Evolutionary conservation across 169 alveolate genomes (phyloP).

Genomic region (Plasmodium yoelii): DNA sequence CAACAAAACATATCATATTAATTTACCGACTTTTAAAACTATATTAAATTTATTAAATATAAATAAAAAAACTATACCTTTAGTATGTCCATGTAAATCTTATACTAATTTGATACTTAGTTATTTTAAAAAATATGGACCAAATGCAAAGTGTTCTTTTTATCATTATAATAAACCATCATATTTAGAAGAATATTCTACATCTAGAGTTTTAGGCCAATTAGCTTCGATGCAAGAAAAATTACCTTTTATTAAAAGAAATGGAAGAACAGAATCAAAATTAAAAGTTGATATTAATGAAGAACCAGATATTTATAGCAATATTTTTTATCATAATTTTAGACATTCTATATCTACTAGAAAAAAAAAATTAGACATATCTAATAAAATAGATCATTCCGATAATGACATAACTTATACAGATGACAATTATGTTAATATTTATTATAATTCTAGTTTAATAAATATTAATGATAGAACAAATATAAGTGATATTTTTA

Average conservation of each 20-base stretch:
- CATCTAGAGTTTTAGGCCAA: not conserved
- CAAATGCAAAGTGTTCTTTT: conserved; percentile 9
- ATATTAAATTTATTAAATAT: conserved; percentile 24
- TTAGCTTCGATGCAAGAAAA: conserved; percentile 31
- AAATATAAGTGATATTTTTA: conserved; percentile 16
- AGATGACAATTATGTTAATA: conserved; percentile 7
- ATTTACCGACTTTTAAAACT: conserved; percentile 1
- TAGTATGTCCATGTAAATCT: conserved; percentile 41
- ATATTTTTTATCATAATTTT: conserved; percentile 32
- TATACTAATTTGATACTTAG: conserved; percentile 24
- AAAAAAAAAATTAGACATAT: too few relatives aligned
- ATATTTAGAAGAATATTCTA: conserved; percentile 15
- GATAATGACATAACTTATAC: not conserved
- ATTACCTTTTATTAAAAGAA: conserved; percentile 18
- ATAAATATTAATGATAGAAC: conserved; percentile 14
- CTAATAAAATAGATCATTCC: not conserved
- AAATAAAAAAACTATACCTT: conserved; percentile 48
- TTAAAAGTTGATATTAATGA: not conserved
- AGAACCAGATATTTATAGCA: not conserved
- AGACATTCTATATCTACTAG: not conserved
- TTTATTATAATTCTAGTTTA: conserved; percentile 21
- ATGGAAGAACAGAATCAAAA: conserved; percentile 6
- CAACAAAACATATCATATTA: not conserved
- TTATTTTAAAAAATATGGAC: conserved; percentile 21
- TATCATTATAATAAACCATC: not conserved